Evolutionary conservation across 2,329 filamentous ascomycete genomes (phyloP).

Genomic region (Nemania sp.): DNA sequence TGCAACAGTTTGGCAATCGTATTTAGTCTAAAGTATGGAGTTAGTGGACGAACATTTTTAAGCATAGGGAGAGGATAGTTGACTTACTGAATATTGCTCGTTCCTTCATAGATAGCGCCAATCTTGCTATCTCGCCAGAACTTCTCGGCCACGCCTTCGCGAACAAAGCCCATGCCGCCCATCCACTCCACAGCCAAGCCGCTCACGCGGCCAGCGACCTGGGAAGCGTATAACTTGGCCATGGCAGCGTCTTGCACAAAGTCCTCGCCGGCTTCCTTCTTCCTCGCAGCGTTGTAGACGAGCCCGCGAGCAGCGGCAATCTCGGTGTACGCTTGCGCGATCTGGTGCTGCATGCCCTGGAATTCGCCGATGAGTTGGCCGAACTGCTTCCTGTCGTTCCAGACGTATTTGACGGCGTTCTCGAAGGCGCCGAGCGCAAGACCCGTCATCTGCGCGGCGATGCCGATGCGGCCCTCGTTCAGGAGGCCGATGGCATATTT

Average conservation of each 20-base stretch:
- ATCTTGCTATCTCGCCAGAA: conserved; percentile 98
- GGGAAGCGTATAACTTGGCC: conserved; percentile 94
- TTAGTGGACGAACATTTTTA: conserved; percentile 30
- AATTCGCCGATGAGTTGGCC: conserved; percentile 92
- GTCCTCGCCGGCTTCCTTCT: conserved; percentile 96
- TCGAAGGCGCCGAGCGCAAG: conserved; percentile 93
- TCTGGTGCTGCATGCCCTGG: conserved; percentile 99
- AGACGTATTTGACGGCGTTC: conserved; percentile 92
- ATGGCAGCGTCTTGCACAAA: conserved; percentile 97
- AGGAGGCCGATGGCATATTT: conserved; percentile 94
- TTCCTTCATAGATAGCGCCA: conserved; percentile 94
- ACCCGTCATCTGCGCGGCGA: conserved; percentile 98
- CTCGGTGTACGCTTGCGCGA: conserved; percentile 93
- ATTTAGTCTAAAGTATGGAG: conserved; percentile 51
- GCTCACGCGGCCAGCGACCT: conserved; percentile 86
- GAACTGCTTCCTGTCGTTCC: conserved; percentile 98
- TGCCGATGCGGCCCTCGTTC: conserved; percentile 97
- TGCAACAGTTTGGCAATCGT: conserved; percentile 66
- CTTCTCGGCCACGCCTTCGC: conserved; percentile 96
- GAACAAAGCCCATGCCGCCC: conserved; percentile 98
- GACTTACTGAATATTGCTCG: conserved; percentile 72
- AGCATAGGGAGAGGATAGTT: background rate
- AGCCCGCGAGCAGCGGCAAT: conserved; percentile 88
- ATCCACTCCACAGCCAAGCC: conserved; percentile 96
- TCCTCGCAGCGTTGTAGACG: conserved; percentile 93